Conservation (phyloP, 2,329 filamentous ascomycete species). For the Dothiorella sarmentorum region DNA sequence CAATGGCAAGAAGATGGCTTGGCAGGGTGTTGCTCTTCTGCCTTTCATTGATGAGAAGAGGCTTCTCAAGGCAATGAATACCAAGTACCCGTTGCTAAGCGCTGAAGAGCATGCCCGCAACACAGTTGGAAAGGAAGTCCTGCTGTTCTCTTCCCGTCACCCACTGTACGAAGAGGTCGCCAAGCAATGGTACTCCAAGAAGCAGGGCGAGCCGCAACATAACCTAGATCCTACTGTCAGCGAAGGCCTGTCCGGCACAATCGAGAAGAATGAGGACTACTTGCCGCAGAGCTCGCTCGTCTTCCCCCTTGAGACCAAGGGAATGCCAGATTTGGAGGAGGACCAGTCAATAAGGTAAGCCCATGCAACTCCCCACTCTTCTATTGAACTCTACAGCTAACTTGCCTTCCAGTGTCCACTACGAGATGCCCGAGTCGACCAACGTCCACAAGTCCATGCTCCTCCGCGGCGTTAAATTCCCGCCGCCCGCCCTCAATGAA, state of each 20-base stretch:
- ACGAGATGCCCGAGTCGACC: slow-evolving; percentile 70
- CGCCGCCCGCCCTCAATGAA: slow-evolving; percentile 67
- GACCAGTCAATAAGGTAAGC: slow-evolving; percentile 81
- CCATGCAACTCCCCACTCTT: not conserved
- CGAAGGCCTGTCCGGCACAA: slow-evolving; percentile 72
- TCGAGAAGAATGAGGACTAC: slow-evolving; percentile 79
- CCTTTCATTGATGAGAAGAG: slow-evolving; percentile 95
- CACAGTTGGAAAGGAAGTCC: slow-evolving; percentile 70
- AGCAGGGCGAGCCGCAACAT: slow-evolving; percentile 63
- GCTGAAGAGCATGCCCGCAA: slow-evolving; percentile 77
- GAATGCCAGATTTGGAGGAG: slow-evolving; percentile 74
- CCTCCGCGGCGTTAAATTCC: slow-evolving; percentile 74
- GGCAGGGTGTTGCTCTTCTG: slow-evolving; percentile 90
- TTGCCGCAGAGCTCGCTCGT: slow-evolving; percentile 77
- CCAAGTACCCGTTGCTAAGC: slow-evolving; percentile 75
- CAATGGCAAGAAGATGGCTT: slow-evolving; percentile 97
- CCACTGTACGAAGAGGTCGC: slow-evolving; percentile 83
- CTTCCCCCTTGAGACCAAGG: slow-evolving; percentile 70
- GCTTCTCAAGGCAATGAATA: slow-evolving; percentile 75
- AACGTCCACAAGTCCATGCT: slow-evolving; percentile 91
- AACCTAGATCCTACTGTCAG: slow-evolving; percentile 72
- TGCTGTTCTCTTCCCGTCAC: slow-evolving; percentile 81
- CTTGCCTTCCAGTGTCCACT: slow-evolving; percentile 67
- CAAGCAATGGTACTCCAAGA: slow-evolving; percentile 87
- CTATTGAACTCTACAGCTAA: not conserved